phyloP scores from a whole-genome alignment of 2,329 filamentous ascomycete species.

The Zymoseptoria crescenta region DNA sequence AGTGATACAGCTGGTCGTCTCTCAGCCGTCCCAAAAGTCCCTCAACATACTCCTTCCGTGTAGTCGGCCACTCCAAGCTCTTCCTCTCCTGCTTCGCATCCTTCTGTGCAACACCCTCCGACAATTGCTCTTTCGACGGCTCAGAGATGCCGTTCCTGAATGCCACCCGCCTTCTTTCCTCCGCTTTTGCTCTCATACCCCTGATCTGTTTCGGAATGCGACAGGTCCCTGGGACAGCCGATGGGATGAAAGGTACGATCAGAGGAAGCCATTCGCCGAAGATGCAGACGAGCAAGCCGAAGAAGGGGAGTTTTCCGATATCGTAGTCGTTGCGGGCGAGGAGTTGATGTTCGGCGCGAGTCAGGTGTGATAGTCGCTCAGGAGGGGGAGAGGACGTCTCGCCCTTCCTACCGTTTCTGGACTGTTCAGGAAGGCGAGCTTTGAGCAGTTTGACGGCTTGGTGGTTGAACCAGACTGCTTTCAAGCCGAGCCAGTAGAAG shows the following conservation, averaged over 20 bases:
- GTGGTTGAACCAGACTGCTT: constrained; percentile 63
- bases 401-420: too few species aligned
- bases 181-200: constrained; percentile 47
- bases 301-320: constrained; percentile 67
- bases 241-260: constrained; percentile 61
- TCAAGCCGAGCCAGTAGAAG: constrained; percentile 85
- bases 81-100: constrained; percentile 37
- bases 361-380: constrained; percentile 31
- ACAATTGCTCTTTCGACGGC: constrained; percentile 54
- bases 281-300: constrained; percentile 65
- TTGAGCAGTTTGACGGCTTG: constrained; percentile 39
- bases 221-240: constrained; percentile 72
- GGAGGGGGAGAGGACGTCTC: background rate
- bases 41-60: constrained; percentile 8
- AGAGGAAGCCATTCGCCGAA: constrained; percentile 84
- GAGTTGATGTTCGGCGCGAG: constrained; percentile 64
- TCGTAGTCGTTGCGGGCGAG: constrained; percentile 62
- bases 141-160: constrained; percentile 57
- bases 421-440: constrained; percentile 34
- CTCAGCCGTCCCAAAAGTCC: constrained; percentile 23
- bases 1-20: constrained; percentile 35
- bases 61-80: constrained; percentile 37
- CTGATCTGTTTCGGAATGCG: constrained; percentile 69
- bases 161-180: constrained; percentile 45
- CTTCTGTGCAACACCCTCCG: constrained; percentile 23